phyloP scores from a whole-genome alignment of 2,329 filamentous ascomycete genomes.

The Orbilia ellipsospora region DNA sequence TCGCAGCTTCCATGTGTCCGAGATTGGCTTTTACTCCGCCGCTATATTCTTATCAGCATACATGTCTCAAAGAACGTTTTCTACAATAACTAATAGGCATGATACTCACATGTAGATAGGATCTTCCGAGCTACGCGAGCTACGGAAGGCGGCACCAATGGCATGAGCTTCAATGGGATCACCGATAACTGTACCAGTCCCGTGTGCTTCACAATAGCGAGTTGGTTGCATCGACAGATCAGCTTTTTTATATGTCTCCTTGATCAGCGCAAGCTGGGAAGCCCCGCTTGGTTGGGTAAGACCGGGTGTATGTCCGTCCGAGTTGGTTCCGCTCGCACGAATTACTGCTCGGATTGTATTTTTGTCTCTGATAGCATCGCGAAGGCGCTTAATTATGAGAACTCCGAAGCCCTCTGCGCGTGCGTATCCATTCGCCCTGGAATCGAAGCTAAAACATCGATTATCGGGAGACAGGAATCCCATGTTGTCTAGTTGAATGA shows the following conservation, averaged over 20 bases:
- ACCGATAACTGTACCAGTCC: slow-evolving; percentile 70
- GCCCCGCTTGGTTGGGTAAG: slow-evolving; percentile 68
- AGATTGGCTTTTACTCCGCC: slow-evolving; percentile 66
- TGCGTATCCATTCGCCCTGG: slow-evolving; percentile 72
- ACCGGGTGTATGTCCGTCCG: slow-evolving; percentile 70
- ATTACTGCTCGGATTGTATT: slow-evolving; percentile 70
- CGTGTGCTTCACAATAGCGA: slow-evolving; percentile 68
- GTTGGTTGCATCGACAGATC: slow-evolving; percentile 57
- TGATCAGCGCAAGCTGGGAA: slow-evolving; percentile 66
- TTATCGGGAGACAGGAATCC: slow-evolving; percentile 65
- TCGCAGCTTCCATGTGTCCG: slow-evolving; percentile 68
- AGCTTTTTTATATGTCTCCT: slow-evolving; percentile 64
- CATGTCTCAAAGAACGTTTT: too few species aligned
- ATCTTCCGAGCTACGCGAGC: neutral
- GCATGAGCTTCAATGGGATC: slow-evolving; percentile 40
- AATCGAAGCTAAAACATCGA: slow-evolving; percentile 67
- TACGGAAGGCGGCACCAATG: slow-evolving; percentile 7
- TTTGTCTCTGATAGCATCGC: slow-evolving; percentile 70
- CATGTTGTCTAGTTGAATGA: slow-evolving; percentile 61
- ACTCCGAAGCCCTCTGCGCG: slow-evolving; percentile 73
- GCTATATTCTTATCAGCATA: too few species aligned
- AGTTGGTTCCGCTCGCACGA: slow-evolving; percentile 68
- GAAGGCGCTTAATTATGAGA: slow-evolving; percentile 70
- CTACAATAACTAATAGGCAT: slow-evolving; percentile 56
- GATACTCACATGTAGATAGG: slow-evolving; percentile 65